Evolutionary conservation across 2,329 filamentous ascomycete species (phyloP).

Genomic region (Aureobasidium pullulans): DNA sequence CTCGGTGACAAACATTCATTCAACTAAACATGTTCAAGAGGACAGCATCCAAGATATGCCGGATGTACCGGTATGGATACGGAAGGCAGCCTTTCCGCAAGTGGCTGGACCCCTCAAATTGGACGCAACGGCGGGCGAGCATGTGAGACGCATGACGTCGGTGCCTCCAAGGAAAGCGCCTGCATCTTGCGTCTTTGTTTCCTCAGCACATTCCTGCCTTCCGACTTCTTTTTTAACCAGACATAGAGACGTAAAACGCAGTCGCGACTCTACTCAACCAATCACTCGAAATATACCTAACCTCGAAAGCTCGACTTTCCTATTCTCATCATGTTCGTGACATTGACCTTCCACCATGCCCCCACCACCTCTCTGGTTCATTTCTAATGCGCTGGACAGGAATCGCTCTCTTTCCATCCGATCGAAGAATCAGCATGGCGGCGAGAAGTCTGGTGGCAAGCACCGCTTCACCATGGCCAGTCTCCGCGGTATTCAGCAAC

Average conservation of each 20-base stretch:
- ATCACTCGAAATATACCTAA: background rate
- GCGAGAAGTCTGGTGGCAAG: conserved; percentile 39
- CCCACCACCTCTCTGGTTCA: background rate
- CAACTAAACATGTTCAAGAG: too few species aligned
- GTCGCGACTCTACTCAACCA: background rate
- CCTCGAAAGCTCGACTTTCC: background rate
- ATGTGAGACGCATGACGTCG: conserved; percentile 12
- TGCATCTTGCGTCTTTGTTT: background rate
- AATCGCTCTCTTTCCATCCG: conserved; percentile 63
- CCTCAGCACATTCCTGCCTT: background rate
- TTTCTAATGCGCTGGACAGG: conserved; percentile 12
- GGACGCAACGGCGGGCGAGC: background rate
- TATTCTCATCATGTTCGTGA: conserved; percentile 3
- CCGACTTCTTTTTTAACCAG: background rate
- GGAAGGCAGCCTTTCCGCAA: conserved; percentile 11
- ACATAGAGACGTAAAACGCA: conserved; percentile 3
- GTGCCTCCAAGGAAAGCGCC: background rate
- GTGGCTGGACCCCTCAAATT: conserved; percentile 1
- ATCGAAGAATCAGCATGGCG: conserved; percentile 49
- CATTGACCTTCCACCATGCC: background rate
- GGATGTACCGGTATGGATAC: conserved; percentile 23
- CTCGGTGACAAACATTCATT: background rate
- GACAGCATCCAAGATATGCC: background rate
- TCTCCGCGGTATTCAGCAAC: conserved; percentile 75
- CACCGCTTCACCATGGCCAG: conserved; percentile 80